A percentile compares a stretch with the other conserved stretches of the same genome.
Evolutionary conservation across 208 protist species (phyloP).

Genomic region (Trypanosomatidae sp.): DNA sequence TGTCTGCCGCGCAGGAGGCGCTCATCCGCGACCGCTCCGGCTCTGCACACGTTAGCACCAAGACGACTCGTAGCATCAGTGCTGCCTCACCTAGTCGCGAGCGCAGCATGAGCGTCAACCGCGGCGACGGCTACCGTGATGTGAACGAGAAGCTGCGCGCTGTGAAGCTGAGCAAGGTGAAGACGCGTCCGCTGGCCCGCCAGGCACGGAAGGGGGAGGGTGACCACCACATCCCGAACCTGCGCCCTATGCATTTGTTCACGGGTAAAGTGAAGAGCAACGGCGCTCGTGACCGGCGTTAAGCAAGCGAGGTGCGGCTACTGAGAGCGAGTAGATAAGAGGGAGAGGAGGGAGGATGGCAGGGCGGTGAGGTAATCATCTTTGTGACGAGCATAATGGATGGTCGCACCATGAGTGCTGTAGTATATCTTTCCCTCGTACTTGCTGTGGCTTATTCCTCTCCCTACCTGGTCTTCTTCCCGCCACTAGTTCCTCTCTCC

Average conservation of each 20-base stretch:
- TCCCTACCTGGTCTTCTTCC: background rate
- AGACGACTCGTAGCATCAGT: conserved; percentile 81
- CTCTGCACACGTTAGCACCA: conserved; percentile 79
- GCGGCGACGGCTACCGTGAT: conserved; percentile 85
- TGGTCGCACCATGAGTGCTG: background rate
- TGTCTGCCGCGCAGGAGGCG: conserved; percentile 83
- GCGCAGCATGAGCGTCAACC: conserved; percentile 75
- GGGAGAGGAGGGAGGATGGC: background rate
- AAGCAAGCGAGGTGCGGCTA: conserved; percentile 19
- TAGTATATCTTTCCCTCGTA: background rate
- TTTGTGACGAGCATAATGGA: background rate
- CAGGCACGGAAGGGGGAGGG: conserved; percentile 93
- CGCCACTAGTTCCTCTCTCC: background rate
- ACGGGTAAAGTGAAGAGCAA: conserved; percentile 97
- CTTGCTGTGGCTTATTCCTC: background rate
- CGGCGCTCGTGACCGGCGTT: conserved; percentile 81
- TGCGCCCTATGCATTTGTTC: conserved; percentile 98
- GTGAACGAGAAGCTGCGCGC: conserved; percentile 90
- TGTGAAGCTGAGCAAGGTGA: conserved; percentile 89
- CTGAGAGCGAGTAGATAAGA: background rate
- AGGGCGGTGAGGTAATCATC: background rate
- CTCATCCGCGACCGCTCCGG: conserved; percentile 75
- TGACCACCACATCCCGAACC: conserved; percentile 93
- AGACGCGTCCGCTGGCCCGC: conserved; percentile 59
- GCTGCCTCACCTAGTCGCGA: conserved; percentile 64